Percentiles rank a stretch among this genome's conserved stretches.
Conservation (phyloP, 441 rosid genomes). For the Caryocar brasiliense region DNA sequence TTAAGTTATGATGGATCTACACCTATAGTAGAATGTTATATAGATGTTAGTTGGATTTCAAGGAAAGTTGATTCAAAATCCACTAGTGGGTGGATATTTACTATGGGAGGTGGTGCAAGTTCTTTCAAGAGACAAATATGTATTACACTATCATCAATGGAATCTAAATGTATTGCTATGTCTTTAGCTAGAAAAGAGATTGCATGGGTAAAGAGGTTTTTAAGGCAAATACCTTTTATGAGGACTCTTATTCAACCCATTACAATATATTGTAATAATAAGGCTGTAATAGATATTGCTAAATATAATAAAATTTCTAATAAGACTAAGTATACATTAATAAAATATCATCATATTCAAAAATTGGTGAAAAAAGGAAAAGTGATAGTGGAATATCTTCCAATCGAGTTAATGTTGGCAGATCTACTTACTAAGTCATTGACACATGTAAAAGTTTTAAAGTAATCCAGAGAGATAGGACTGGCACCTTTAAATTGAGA, state of each 20-base stretch:
- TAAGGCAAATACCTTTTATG: not conserved
- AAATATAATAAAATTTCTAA: not conserved
- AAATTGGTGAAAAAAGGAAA: not conserved
- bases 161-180: not conserved
- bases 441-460: too few relatives aligned
- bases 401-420: not conserved
- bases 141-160: not conserved
- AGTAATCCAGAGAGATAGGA: too few relatives aligned
- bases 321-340: not conserved
- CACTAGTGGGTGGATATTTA: not conserved
- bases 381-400: not conserved
- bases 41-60: not conserved
- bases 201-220: not conserved
- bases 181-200: not conserved
- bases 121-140: not conserved
- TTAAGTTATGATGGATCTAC: not conserved
- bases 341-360: not conserved
- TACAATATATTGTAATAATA: not conserved
- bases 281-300: not conserved
- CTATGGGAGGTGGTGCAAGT: not conserved
- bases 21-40: not conserved
- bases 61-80: not conserved
- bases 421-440: not conserved
- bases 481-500: too few relatives aligned
- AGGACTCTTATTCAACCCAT: not conserved